Conservation (phyloP, 805 yeast genomes). For the Schizosaccharomyces cryophilus region DNA sequence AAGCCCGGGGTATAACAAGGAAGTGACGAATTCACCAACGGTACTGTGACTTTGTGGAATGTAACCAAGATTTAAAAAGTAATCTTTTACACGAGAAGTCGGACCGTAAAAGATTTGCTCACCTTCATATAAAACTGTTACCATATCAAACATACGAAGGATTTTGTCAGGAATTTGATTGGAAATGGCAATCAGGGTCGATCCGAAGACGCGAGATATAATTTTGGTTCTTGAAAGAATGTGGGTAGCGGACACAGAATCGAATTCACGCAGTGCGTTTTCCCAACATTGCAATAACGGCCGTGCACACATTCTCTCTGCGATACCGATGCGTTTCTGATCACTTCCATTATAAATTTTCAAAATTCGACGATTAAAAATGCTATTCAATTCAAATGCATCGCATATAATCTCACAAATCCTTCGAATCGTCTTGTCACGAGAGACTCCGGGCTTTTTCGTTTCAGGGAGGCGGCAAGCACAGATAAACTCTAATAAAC, state of each 20-base stretch:
- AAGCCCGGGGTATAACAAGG: slow-evolving; percentile 29
- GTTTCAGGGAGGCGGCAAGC: slow-evolving; percentile 30
- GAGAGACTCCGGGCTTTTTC: slow-evolving; percentile 28
- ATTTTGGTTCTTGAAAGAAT: slow-evolving; percentile 34
- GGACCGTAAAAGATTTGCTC: slow-evolving; percentile 31
- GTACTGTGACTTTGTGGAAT: slow-evolving; percentile 33
- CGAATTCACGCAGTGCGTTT: slow-evolving; percentile 49
- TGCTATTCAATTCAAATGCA: slow-evolving; percentile 30
- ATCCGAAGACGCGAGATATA: slow-evolving; percentile 24
- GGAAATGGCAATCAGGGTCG: slow-evolving; percentile 37
- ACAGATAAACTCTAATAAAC: slow-evolving; percentile 33
- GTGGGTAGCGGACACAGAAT: slow-evolving; percentile 45
- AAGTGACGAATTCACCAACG: slow-evolving; percentile 33
- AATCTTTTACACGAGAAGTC: slow-evolving; percentile 22
- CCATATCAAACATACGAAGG: slow-evolving; percentile 30
- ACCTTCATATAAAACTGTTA: slow-evolving; percentile 29
- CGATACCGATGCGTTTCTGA: slow-evolving; percentile 20
- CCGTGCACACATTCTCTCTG: neutral
- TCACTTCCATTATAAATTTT: slow-evolving; percentile 29
- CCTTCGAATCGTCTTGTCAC: slow-evolving; percentile 24
- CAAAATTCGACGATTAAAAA: slow-evolving; percentile 34
- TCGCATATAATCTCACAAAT: slow-evolving; percentile 23
- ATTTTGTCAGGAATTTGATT: slow-evolving; percentile 34
- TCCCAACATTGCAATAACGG: slow-evolving; percentile 27
- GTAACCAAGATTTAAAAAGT: slow-evolving; percentile 30